Evolutionary conservation across 202 grass and related monocot species (phyloP).

Genomic region (Setaria italica): DNA sequence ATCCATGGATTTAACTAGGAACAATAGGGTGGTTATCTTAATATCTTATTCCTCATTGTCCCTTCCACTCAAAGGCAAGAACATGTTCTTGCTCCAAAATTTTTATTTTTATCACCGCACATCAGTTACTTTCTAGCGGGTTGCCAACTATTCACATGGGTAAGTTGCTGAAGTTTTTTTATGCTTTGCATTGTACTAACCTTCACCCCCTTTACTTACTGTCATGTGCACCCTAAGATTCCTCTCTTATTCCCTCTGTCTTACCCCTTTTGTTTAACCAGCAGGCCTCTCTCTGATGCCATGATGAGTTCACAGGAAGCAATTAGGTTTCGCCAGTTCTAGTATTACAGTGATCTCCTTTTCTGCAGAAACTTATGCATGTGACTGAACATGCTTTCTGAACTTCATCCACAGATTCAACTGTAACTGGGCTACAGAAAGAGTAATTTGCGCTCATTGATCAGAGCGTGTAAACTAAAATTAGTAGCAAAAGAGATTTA

Average conservation of each 20-base stretch:
- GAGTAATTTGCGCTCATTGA: conserved; percentile 23
- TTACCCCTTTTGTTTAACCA: conserved; percentile 53
- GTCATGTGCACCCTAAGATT: conserved; percentile 73
- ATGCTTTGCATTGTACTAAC: conserved; percentile 52
- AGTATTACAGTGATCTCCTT: conserved; percentile 24
- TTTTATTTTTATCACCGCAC: conserved; percentile 38
- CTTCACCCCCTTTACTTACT: conserved; percentile 55
- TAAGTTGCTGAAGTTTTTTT: conserved; percentile 65
- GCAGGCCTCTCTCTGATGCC: conserved; percentile 37
- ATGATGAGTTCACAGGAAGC: conserved; percentile 54
- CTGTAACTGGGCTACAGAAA: conserved; percentile 10
- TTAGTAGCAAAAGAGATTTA: not conserved
- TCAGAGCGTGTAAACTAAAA: not conserved
- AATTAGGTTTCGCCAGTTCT: conserved; percentile 42
- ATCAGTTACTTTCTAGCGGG: conserved; percentile 75
- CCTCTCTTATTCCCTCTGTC: conserved; percentile 39
- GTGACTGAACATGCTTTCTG: conserved; percentile 51
- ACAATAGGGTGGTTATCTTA: conserved; percentile 36
- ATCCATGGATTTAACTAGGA: conserved; percentile 38
- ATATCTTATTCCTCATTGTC: conserved; percentile 61
- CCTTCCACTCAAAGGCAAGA: conserved; percentile 97
- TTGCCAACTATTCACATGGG: conserved; percentile 73
- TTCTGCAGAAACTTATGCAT: conserved; percentile 34
- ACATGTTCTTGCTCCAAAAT: conserved; percentile 58
- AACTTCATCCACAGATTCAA: not conserved